Evolutionary conservation across 768 basidiomycete genomes (phyloP).

Genomic region (Naematelia encephala): DNA sequence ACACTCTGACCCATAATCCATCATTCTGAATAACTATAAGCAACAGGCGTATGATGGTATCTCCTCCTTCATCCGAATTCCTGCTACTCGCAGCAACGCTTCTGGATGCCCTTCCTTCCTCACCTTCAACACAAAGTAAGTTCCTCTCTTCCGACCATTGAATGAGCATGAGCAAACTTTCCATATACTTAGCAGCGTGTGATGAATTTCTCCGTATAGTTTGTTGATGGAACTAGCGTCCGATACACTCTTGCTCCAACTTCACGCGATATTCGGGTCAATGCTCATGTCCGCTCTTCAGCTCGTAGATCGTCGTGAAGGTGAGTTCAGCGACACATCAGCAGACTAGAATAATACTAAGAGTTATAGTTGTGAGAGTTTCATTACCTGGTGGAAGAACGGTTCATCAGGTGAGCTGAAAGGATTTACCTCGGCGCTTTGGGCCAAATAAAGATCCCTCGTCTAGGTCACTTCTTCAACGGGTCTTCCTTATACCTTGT

Average conservation of each 20-base stretch:
- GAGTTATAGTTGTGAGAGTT: constrained; percentile 22
- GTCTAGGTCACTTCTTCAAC: constrained; percentile 32
- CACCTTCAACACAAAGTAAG: not conserved
- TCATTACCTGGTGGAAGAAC: constrained; percentile 14
- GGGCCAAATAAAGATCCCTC: not conserved
- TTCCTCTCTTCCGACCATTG: not conserved
- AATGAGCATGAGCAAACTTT: not conserved
- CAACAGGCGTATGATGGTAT: not conserved
- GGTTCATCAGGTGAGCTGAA: constrained; percentile 26
- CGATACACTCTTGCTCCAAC: constrained; percentile 33
- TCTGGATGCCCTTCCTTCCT: constrained; percentile 24
- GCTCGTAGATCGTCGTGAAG: constrained; percentile 39
- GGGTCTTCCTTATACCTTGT: constrained; percentile 35
- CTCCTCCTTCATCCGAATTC: constrained; percentile 10
- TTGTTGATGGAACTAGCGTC: too few relatives aligned
- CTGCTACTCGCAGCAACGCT: constrained; percentile 29
- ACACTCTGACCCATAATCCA: too few relatives aligned
- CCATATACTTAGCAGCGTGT: too few relatives aligned
- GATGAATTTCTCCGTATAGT: too few relatives aligned
- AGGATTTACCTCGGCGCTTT: not conserved
- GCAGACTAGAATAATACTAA: not conserved
- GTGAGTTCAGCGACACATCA: too few relatives aligned
- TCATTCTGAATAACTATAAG: too few relatives aligned
- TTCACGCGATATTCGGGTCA: constrained; percentile 36
- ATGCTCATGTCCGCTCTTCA: constrained; percentile 42